Evolutionary conservation across 2,329 filamentous ascomycete genomes (phyloP), one percentile per base, ranked within the genome.

Genomic region (Xylariaceae sp.): DNA sequence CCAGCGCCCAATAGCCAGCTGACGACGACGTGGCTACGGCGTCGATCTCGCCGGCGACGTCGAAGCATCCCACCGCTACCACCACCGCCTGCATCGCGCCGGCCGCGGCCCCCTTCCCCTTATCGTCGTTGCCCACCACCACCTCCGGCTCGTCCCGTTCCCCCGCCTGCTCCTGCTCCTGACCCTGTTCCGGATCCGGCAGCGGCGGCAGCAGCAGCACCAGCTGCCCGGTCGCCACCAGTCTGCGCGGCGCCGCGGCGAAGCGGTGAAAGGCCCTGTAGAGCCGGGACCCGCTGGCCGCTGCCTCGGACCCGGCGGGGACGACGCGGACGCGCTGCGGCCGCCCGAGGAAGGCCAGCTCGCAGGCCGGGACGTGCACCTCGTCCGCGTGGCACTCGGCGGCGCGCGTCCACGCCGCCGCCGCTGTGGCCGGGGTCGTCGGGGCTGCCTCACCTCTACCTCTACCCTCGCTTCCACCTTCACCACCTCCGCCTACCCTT

Each of bases 271-370:
- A 3, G 31, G 13, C 4, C 19, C 3, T 35, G 22, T 8, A 9
- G 4, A 10, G 8, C 14, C 13, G 11, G 28, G 28, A 21, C 22
- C 18, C 31, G 5, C 23, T 13, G 19, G 12, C 5, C 19, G 17
- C 22, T 29, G 16, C 15, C 19, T 19, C 25, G 4, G 3, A 19
- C n/a, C n/a, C n/a, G n/a, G n/a, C n/a, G n/a, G n/a, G n/a, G n/a
- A n/a, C n/a, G 15, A 34, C 41, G 17, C 29, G 33, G 5, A 41
- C 46, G 5, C 25, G 38, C 18, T 39, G 40, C 3, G 37, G 40
- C 3, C 39, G 39, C 9, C 45, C 47, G 16, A 45, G 38, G 22
- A 49, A 40, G 14, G 34, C 27, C 28, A 51, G 45, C 18, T 48
- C 38, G 29, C 45, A 49, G 13, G n/a, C 24, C 6, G 23, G 31